phyloP scores from a whole-genome alignment of 495 filamentous ascomycete genomes.

The Xylaria palmicola region DNA sequence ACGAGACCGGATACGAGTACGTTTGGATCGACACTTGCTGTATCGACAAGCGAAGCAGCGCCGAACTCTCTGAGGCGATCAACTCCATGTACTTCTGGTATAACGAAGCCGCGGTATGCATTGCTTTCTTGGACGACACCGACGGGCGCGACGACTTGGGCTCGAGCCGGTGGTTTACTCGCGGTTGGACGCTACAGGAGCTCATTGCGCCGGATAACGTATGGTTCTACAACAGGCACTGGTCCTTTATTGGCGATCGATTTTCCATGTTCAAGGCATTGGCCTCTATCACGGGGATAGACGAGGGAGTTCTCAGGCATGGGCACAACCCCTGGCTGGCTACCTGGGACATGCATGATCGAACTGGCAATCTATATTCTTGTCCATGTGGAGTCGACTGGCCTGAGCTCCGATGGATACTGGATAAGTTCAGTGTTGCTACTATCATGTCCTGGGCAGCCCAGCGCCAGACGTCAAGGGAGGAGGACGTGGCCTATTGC shows the following conservation, averaged over 20 bases:
- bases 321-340: background rate
- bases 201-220: conserved; percentile 33
- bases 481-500: conserved; percentile 28
- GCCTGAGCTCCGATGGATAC: background rate
- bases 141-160: background rate
- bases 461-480: conserved; percentile 16
- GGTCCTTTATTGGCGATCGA: conserved; percentile 16
- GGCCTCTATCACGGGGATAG: background rate
- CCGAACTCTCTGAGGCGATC: conserved; percentile 28
- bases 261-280: background rate
- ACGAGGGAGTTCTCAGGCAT: background rate
- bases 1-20: conserved; percentile 15
- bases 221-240: conserved; percentile 29
- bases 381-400: background rate
- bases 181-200: conserved; percentile 41
- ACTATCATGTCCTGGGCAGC: conserved; percentile 23
- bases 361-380: background rate
- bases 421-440: conserved; percentile 8
- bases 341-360: background rate
- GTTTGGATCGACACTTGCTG: conserved; percentile 34
- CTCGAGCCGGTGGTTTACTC: conserved; percentile 30
- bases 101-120: conserved; percentile 20
- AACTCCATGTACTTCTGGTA: conserved; percentile 30
- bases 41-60: conserved; percentile 30
- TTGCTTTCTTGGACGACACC: conserved; percentile 26